A percentile compares a stretch with the other conserved stretches of the same genome.
phyloP scores from a whole-genome alignment of 345 rosid species.

The Arabidopsis suecica region DNA sequence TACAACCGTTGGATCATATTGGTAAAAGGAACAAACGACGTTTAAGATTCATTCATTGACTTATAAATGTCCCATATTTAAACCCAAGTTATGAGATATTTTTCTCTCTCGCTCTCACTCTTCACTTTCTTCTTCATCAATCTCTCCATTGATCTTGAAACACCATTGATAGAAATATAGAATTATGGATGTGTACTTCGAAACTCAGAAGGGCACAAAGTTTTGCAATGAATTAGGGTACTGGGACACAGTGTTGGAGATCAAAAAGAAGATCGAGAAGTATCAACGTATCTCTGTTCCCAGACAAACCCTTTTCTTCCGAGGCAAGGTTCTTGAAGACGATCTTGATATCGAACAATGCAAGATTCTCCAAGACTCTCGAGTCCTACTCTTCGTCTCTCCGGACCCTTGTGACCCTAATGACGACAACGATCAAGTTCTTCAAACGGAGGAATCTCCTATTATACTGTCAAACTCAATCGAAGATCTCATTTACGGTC shows the following conservation, averaged over 20 bases:
- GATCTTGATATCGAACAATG: conserved; percentile 49
- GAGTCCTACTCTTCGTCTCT: conserved; percentile 52
- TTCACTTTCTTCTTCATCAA: neutral
- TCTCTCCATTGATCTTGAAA: conserved; percentile 23
- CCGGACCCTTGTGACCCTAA: neutral
- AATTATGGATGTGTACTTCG: conserved; percentile 63
- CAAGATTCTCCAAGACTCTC: conserved; percentile 57
- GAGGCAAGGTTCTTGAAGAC: conserved; percentile 54
- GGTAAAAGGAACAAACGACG: too few species aligned
- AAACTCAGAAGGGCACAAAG: conserved; percentile 26
- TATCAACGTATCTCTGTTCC: conserved; percentile 56
- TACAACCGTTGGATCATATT: too few species aligned
- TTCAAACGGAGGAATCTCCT: neutral
- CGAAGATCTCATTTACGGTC: neutral
- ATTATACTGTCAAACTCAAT: neutral
- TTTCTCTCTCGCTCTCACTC: neutral
- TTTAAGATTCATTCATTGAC: too few species aligned
- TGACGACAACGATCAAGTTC: neutral
- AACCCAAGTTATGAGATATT: too few species aligned
- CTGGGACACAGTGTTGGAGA: conserved; percentile 62
- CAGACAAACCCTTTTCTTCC: conserved; percentile 60
- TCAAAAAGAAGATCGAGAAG: conserved; percentile 71
- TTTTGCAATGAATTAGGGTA: conserved; percentile 59
- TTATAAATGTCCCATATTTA: too few species aligned
- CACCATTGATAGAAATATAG: conserved; percentile 9